Percentiles rank a stretch among this genome's conserved stretches.
Evolutionary conservation across 2,329 filamentous ascomycete species (phyloP).

Genomic region (Monilinia vaccinii-corymbosi): DNA sequence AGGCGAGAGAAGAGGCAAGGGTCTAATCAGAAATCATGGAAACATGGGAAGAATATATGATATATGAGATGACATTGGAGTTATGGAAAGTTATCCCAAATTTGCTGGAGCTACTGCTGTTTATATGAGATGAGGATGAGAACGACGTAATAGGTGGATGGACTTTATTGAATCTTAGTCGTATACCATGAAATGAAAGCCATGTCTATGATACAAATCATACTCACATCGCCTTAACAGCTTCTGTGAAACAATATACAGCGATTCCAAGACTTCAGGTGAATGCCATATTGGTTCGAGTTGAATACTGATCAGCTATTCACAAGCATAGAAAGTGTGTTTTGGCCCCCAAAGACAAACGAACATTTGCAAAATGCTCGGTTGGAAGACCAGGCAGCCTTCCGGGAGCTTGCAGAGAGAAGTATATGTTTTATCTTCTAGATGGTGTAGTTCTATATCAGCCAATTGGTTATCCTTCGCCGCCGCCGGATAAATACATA

Average conservation of each 20-base stretch:
- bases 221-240: neutral
- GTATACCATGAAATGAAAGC: neutral
- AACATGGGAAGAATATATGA: neutral
- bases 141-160: neutral
- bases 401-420: neutral
- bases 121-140: neutral
- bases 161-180: neutral
- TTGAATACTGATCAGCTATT: neutral
- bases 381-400: neutral
- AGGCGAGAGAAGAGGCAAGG: neutral
- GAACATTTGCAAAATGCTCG: neutral
- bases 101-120: neutral
- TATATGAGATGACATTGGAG: neutral
- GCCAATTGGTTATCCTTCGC: neutral
- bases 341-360: neutral
- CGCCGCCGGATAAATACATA: neutral
- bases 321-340: no score
- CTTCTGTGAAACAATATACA: no score
- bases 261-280: neutral
- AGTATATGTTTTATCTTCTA: neutral
- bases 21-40: neutral
- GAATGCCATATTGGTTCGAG: neutral
- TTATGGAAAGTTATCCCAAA: neutral
- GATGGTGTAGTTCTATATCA: neutral
- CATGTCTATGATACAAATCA: neutral